Percentiles rank a stretch among this genome's conserved stretches.
Evolutionary conservation across 129 eudicot genomes (phyloP).

Genomic region (Mikania micrantha): DNA sequence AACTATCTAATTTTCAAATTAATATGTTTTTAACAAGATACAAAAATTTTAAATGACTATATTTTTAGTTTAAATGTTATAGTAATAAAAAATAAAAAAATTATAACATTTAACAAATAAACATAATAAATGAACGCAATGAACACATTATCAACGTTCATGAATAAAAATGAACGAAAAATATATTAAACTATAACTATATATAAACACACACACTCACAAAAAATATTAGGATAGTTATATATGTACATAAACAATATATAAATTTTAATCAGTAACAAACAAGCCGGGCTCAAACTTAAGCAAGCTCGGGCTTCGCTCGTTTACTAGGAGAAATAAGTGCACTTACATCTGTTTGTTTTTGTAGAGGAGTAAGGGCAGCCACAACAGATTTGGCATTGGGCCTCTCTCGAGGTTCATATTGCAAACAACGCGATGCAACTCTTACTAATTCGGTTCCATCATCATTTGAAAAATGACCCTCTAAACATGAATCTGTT

Average conservation of each 20-base stretch:
- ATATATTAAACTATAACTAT: too few species aligned
- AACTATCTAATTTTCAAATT: too few species aligned
- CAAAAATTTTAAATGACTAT: too few species aligned
- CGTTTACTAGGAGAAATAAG: background rate
- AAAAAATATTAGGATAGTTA: background rate
- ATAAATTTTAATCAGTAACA: background rate
- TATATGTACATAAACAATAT: background rate
- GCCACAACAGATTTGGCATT: conserved; percentile 68
- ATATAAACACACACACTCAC: too few species aligned
- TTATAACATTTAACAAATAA: too few species aligned
- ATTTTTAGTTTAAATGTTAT: too few species aligned
- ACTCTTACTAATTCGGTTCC: conserved; percentile 77
- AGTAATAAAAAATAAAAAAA: too few species aligned
- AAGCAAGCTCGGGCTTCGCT: too few species aligned
- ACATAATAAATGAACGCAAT: too few species aligned
- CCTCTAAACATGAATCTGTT: conserved; percentile 90
- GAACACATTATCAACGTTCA: too few species aligned
- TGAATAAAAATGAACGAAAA: too few species aligned
- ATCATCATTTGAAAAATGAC: conserved; percentile 85
- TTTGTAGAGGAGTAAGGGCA: conserved; percentile 74
- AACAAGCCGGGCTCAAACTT: background rate
- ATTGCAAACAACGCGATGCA: conserved; percentile 91
- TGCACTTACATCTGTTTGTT: conserved; percentile 62
- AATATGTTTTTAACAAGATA: too few species aligned
- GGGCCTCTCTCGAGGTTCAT: conserved; percentile 92